phyloP scores from a whole-genome alignment of 495 filamentous ascomycete species.

The Schizothecium vesticola region DNA sequence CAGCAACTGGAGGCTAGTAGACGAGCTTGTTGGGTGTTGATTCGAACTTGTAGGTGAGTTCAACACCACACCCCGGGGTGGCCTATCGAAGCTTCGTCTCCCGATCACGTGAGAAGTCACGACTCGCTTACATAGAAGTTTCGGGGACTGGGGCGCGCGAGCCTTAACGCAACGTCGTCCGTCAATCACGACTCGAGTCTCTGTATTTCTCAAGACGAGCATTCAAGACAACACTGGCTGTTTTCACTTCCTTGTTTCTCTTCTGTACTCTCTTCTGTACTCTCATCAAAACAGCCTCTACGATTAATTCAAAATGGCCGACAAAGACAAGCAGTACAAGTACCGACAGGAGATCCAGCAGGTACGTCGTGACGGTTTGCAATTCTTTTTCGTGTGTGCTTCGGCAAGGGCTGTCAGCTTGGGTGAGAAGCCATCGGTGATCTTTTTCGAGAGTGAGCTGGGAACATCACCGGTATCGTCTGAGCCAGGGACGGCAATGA shows the following conservation, averaged over 20 bases:
- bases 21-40: neutral
- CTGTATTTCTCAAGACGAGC: neutral
- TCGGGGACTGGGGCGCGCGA: neutral
- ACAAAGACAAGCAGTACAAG: constrained; percentile 63
- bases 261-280: neutral
- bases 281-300: neutral
- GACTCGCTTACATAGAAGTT: neutral
- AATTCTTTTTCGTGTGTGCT: neutral
- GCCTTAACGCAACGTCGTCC: neutral
- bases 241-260: neutral
- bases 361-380: constrained; percentile 46
- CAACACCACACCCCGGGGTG: neutral
- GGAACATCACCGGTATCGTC: neutral
- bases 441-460: neutral
- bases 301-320: constrained; percentile 49
- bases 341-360: constrained; percentile 95
- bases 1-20: too few species aligned
- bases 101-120: neutral
- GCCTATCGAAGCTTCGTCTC: neutral
- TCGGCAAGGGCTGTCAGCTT: neutral
- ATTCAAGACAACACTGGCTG: neutral
- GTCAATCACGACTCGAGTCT: neutral
- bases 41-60: neutral
- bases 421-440: neutral
- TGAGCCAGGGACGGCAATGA: neutral